Conservation (phyloP, 352 stramenopile species). For the Globisporangium middletonii region DNA sequence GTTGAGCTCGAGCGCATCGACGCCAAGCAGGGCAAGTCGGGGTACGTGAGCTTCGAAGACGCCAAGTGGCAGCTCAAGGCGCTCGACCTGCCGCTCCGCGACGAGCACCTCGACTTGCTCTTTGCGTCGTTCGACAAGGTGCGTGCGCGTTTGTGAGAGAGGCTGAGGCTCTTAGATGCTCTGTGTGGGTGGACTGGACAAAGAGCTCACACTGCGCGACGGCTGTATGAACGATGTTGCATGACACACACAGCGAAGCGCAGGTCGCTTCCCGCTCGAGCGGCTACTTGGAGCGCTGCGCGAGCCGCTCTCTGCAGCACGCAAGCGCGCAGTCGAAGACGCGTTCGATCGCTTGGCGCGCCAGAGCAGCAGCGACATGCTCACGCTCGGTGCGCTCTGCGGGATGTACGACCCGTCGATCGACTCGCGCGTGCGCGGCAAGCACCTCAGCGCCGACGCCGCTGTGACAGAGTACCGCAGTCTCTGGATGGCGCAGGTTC, state of each 20-base stretch:
- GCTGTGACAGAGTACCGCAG: slow-evolving; percentile 37
- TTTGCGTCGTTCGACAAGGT: slow-evolving; percentile 69
- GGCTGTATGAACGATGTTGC: not conserved
- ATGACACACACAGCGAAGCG: slow-evolving; percentile 22
- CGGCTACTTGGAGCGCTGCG: slow-evolving; percentile 43
- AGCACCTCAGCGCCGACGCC: slow-evolving; percentile 26
- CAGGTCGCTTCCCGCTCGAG: slow-evolving; percentile 46
- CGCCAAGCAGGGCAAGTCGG: slow-evolving; percentile 25
- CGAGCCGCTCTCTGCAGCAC: slow-evolving; percentile 20
- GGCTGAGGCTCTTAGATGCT: not conserved
- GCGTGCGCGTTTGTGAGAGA: not conserved
- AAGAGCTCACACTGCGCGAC: not conserved
- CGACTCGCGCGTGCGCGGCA: slow-evolving; percentile 43
- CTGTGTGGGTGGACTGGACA: not conserved
- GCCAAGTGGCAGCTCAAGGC: slow-evolving; percentile 55
- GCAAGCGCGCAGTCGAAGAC: slow-evolving; percentile 30
- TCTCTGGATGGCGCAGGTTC: slow-evolving; percentile 33
- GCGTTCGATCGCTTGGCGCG: slow-evolving; percentile 40
- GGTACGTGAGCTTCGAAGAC: slow-evolving; percentile 59
- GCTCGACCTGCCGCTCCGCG: slow-evolving; percentile 45
- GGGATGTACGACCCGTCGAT: slow-evolving; percentile 51
- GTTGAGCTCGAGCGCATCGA: slow-evolving; percentile 35
- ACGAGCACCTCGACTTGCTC: slow-evolving; percentile 71
- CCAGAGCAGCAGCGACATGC: slow-evolving; percentile 18
- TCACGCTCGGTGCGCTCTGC: slow-evolving; percentile 39